Evolutionary conservation across 2,329 filamentous ascomycete species (phyloP).

Genomic region (Exophiala phaeomuriformis): DNA sequence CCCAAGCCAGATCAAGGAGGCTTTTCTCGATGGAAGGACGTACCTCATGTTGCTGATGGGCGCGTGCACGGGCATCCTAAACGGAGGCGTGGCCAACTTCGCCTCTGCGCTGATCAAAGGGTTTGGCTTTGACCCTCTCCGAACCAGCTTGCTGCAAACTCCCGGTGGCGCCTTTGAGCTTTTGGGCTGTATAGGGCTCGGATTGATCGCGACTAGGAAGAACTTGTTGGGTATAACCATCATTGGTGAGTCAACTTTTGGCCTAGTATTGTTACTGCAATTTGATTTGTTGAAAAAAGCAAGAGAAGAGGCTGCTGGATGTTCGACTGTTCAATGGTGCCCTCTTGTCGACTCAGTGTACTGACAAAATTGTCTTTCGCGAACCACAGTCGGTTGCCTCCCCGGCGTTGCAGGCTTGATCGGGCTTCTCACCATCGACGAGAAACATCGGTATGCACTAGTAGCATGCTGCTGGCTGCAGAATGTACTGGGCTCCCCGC

Average conservation of each 20-base stretch:
- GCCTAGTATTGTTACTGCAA: too few species aligned
- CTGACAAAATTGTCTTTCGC: too few species aligned
- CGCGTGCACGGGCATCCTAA: slow-evolving; percentile 42
- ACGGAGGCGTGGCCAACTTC: slow-evolving; percentile 46
- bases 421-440: slow-evolving; percentile 44
- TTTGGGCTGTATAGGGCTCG: slow-evolving; percentile 16
- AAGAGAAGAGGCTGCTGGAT: too few species aligned
- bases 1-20: slow-evolving; percentile 35
- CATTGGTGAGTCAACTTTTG: slow-evolving; percentile 10
- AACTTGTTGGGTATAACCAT: slow-evolving; percentile 15
- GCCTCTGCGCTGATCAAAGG: slow-evolving; percentile 42
- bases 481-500: slow-evolving; percentile 44
- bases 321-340: too few species aligned
- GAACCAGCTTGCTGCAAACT: slow-evolving; percentile 32
- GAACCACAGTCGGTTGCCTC: slow-evolving; percentile 23
- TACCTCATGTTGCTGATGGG: slow-evolving; percentile 38
- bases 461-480: slow-evolving; percentile 50
- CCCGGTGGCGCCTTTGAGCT: slow-evolving; percentile 34
- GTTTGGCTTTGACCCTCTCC: slow-evolving; percentile 36
- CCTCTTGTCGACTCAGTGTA: too few species aligned
- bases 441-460: slow-evolving; percentile 43
- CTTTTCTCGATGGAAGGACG: slow-evolving; percentile 34
- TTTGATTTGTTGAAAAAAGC: too few species aligned
- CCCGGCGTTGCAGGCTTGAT: slow-evolving; percentile 40
- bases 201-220: slow-evolving; percentile 18